phyloP scores from a whole-genome alignment of 2,329 filamentous ascomycete species.

The Sarocladium kiliense region DNA sequence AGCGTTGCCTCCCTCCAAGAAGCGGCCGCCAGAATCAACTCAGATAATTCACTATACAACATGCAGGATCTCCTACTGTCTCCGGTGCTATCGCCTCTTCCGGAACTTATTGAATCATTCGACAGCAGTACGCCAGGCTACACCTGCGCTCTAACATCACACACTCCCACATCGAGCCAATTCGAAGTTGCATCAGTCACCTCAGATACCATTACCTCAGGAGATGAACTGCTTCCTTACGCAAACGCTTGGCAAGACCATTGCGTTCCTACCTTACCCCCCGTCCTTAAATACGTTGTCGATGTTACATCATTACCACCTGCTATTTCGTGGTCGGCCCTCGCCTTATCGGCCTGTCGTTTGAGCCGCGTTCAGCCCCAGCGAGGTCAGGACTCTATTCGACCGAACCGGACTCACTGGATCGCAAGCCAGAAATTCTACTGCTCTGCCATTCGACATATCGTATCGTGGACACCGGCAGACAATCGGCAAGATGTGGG shows the following conservation, averaged over 20 bases:
- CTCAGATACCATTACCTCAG: too few relatives aligned
- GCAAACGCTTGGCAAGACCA: neutral
- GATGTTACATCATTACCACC: neutral
- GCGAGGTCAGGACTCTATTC: neutral
- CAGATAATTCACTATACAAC: neutral
- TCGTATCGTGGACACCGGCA: neutral
- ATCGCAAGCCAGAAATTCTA: conserved; percentile 2
- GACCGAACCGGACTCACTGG: neutral
- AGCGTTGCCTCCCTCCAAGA: neutral
- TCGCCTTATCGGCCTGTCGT: neutral
- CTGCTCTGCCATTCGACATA: neutral
- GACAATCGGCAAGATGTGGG: neutral
- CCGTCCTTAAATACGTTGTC: neutral
- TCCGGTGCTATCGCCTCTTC: neutral
- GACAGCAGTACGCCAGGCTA: neutral
- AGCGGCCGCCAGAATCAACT: neutral
- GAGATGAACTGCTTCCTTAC: neutral
- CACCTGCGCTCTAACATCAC: too few relatives aligned
- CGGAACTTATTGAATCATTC: neutral
- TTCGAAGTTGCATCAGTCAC: too few relatives aligned
- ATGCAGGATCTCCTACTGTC: neutral
- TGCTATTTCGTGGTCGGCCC: neutral
- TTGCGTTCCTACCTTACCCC: neutral
- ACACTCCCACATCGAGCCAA: too few relatives aligned
- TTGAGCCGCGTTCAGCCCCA: neutral